Evolutionary conservation across 1,139 yeast species (phyloP), one percentile per base, ranked within the genome.

Genomic region (Geotrichum armillariae): DNA sequence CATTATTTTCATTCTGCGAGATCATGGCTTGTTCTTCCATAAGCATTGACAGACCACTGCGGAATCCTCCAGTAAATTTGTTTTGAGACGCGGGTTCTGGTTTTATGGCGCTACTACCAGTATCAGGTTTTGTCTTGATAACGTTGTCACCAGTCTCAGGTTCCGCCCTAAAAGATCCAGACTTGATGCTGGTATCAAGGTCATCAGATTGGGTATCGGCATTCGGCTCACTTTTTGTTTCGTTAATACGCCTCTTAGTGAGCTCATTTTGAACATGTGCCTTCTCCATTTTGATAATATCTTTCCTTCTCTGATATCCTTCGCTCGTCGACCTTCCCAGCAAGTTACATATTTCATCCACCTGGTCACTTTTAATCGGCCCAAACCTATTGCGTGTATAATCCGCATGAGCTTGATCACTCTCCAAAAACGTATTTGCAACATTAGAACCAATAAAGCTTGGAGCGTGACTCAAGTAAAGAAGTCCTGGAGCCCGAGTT

Each of bases 401-500:
- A 18, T n/a, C 25, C n/a, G 11, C 31, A 5, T 22, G 9, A n/a
- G 21, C 37, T 5, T 20, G 14, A 1, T 34, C 36, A 22, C 29
- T 12, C n/a, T n/a, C n/a, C 20, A 34, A 25, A 12, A 46, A 39
- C 12, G 16, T 4, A 2, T 18, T 3, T 6, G 16, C 39, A 31
- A 43, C 22, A 18, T 25, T 43, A 6, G 27, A 4, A 8, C 17
- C 35, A 4, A 7, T 4, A 17, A 6, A 5, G 14, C 4, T 18
- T 9, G 12, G 34, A n/a, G 21, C 25, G 27, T 42, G 29, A 5
- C 47, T 38, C 8, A 48, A 14, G 20, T 48, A 48, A n/a, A 48
- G 41, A 9, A 48, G 32, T 2, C 38, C 34, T 1, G 40, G 47
- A 11, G 95, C 93, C 57, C 97, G 73, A 0, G 95, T 87, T 21